Base-by-base conservation (phyloP, 495 filamentous ascomycete species). In the Talaromyces thailandensis region DNA sequence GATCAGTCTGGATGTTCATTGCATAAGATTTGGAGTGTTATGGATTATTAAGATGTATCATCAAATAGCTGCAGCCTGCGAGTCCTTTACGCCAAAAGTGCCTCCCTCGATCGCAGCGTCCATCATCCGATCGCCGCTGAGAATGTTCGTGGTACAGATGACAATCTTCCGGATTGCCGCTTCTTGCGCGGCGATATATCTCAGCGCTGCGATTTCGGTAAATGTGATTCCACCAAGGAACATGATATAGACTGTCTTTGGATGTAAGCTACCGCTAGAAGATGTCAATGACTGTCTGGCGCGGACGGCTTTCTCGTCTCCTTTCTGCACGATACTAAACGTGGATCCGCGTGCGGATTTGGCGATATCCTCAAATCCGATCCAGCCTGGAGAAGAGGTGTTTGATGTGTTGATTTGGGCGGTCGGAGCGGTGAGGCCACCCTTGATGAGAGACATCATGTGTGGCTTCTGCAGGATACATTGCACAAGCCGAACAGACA, bases 191-290 rank as follows among this genome's bases (percentile, higher is more conserved):
- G 89, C 91, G 66, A 98, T 87, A 75, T 96, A 97, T 65, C 95
- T 82, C 73, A 98, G 68, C 25, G 94, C 95, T 48, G 94, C 92
- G 71, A 98, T 93, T 78, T 99, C 94, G 7, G 93, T 95, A 67
- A 93, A 96, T 1, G 89, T 96, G 56, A 97, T 88, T 2, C 94
- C 94, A 26, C 94, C 94, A 61, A 99, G 76, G 75, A 96, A 97
- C 70, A 97, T 94, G 14, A 99, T 88, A 65, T 97, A 87, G 11
- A 93, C 90, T 6, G 88, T 90, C 75, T 92, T 96, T 69, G 87
- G 87, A 57, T 86, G 84, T 16, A 56, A 83, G 83, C 0, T 75
- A 77, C 70, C 18, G 87, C 88, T 9, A 16, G 51, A 55, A 63
- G 88, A 87, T 7, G 35, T 48, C 52, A 98, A 75, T 32, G 93